These are phyloP conservation scores for Abelmoschus esculentus DNA, from an alignment of 345 rosid species.

Conservation along the genomic window DNA sequence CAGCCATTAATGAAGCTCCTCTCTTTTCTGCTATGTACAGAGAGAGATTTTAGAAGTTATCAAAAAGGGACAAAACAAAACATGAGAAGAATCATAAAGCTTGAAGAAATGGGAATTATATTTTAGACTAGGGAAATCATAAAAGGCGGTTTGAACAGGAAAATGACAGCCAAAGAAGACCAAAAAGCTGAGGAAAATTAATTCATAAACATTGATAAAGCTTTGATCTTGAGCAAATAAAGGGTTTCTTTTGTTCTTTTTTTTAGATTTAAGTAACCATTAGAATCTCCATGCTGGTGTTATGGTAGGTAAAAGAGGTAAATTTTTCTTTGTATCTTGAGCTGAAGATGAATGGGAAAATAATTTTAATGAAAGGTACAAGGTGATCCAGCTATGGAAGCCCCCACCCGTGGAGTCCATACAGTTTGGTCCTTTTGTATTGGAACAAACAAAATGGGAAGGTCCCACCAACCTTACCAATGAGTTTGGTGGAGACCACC, in stretches of 20 bases:
- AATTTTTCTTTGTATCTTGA: neutral
- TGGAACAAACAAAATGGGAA: constrained; percentile 8
- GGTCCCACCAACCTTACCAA: constrained; percentile 26
- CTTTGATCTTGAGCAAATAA: constrained; percentile 22
- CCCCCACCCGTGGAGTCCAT: neutral
- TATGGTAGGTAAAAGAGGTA: neutral
- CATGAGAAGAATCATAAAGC: constrained; percentile 12
- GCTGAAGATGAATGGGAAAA: neutral
- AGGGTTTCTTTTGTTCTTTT: constrained; percentile 14
- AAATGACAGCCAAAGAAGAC: too few species aligned
- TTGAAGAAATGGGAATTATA: constrained; percentile 18
- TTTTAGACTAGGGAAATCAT: constrained; percentile 14
- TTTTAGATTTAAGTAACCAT: constrained; percentile 11
- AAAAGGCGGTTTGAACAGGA: constrained; percentile 23
- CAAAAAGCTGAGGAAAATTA: neutral
- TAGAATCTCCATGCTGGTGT: neutral
- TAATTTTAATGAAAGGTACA: neutral
- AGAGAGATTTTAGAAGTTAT: neutral
- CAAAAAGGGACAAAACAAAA: constrained; percentile 5
- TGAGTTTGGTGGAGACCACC: constrained; percentile 32
- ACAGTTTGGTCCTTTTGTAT: constrained; percentile 2
- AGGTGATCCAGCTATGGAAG: neutral
- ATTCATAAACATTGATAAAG: neutral
- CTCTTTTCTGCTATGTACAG: constrained; percentile 25
- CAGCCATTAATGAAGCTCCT: constrained; percentile 47